These are phyloP conservation scores for Microdochium bolleyi DNA, from an alignment of 2,329 filamentous ascomycete genomes.

Conservation along the genomic window DNA sequence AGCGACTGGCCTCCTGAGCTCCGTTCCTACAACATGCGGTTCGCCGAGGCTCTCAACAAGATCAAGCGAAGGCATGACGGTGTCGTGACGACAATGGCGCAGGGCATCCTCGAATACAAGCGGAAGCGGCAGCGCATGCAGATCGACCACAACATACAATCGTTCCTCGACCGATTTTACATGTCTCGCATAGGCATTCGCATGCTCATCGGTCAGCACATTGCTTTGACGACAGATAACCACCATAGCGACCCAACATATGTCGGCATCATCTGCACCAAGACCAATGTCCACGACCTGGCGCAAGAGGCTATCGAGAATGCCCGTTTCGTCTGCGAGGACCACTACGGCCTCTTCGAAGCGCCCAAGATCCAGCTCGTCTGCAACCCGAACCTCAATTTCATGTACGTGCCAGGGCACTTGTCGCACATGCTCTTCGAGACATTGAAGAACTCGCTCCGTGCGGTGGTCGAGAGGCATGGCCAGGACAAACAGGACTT, in stretches of 20 bases:
- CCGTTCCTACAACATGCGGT: slow-evolving; percentile 86
- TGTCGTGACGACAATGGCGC: slow-evolving; percentile 95
- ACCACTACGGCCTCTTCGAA: slow-evolving; percentile 96
- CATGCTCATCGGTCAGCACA: slow-evolving; percentile 98
- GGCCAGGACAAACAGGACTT: slow-evolving; percentile 94
- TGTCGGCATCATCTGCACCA: slow-evolving; percentile 97
- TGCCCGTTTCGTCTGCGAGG: slow-evolving; percentile 96
- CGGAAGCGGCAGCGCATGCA: slow-evolving; percentile 93
- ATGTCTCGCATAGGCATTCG: slow-evolving; percentile 99
- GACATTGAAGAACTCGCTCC: slow-evolving; percentile 95
- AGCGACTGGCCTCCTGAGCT: slow-evolving; percentile 91
- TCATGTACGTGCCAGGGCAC: slow-evolving; percentile 99
- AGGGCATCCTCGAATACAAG: slow-evolving; percentile 98
- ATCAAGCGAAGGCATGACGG: slow-evolving; percentile 96
- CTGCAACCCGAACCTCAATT: slow-evolving; percentile 87
- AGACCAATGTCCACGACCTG: slow-evolving; percentile 91
- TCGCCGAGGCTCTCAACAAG: slow-evolving; percentile 79
- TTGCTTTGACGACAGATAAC: slow-evolving; percentile 89
- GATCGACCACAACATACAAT: slow-evolving; percentile 94
- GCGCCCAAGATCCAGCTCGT: slow-evolving; percentile 95
- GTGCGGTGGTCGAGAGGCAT: slow-evolving; percentile 92
- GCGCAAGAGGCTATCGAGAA: slow-evolving; percentile 98
- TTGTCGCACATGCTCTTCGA: slow-evolving; percentile 99
- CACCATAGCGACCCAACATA: slow-evolving; percentile 86
- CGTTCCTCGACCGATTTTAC: slow-evolving; percentile 97